Evolutionary conservation across 2,329 filamentous ascomycete genomes (phyloP), one percentile per base, ranked within the genome.

Genomic region (Paracamarosporium sp.): DNA sequence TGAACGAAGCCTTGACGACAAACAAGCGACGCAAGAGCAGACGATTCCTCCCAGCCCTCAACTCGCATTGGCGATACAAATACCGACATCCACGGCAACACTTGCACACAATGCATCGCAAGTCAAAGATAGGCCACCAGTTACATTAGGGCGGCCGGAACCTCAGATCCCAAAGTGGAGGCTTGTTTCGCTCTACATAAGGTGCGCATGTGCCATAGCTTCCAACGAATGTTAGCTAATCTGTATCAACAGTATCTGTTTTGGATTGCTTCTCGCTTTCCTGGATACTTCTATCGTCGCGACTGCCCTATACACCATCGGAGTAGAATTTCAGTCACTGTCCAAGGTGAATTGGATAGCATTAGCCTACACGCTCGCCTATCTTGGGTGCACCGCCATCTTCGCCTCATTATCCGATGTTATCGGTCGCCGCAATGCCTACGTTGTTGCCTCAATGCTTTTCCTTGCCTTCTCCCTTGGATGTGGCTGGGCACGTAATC

Each of bases 201-300:
- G 48, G 48, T 51, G 33, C 6, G 6, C 15, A 31, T 6, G 3
- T 4, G 13, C 2, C 27, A 4, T 20, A 13, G 8, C 22, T 11
- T 6, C 41, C 1, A 30, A 24, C 7, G 15, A 5, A 5, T 47
- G 17, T 15, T 2, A 4, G 17, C 25, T 28, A 13, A 51, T n/a
- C 13, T 5, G 6, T 24, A 24, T 30, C 12, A 31, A 28, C 35
- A 86, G 83, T 15, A 72, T 85, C 13, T 81, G 77, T 20, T 71
- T 82, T 5, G 85, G 85, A 3, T 77, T 88, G 0, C 85, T 86
- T 52, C 78, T 88, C 46, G 83, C 86, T 27, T 81, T 86, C 64
- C 69, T 87, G n/a, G 85, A 88, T 68, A 81, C 82, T 1, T 85
- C 85, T 3, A 87, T 88, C 35, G 82, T 88, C 1, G 84, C 85